Conservation (phyloP, 176 grass and related monocot genomes). For the Thinopyrum elongatum region DNA sequence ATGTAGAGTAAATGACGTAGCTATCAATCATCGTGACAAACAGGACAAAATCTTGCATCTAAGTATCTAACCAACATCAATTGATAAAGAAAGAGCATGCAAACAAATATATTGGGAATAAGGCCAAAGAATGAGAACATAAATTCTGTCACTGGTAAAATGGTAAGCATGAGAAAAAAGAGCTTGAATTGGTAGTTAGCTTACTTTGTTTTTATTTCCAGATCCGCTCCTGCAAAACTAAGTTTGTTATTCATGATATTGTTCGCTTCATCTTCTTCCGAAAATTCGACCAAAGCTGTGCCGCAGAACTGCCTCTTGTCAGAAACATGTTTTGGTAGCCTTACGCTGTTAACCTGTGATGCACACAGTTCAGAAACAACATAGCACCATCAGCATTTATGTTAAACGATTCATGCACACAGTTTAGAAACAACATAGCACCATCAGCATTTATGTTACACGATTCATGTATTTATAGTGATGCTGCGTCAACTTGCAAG, state of each 20-base stretch:
- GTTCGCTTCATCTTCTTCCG: slow-evolving; percentile 82
- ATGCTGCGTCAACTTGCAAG: not conserved
- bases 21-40: slow-evolving; percentile 11
- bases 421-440: not conserved
- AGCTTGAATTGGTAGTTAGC: slow-evolving; percentile 3
- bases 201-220: slow-evolving; percentile 90
- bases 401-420: slow-evolving; percentile 26
- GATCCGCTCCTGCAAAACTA: slow-evolving; percentile 56
- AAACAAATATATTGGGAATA: not conserved
- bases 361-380: slow-evolving; percentile 9
- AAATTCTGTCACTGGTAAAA: not conserved
- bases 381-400: not conserved
- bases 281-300: slow-evolving; percentile 91
- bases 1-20: not conserved
- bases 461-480: not conserved
- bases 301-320: slow-evolving; percentile 77
- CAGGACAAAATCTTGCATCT: not conserved
- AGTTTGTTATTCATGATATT: slow-evolving; percentile 46
- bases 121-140: not conserved
- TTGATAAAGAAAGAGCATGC: not conserved
- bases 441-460: slow-evolving; percentile 4
- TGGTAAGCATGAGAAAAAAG: slow-evolving; percentile 9
- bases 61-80: not conserved
- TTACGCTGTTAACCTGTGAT: slow-evolving; percentile 89
- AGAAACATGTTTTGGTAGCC: slow-evolving; percentile 73